phyloP scores from a whole-genome alignment of 176 grass and related monocot species.

The Eragrostis curvula region DNA sequence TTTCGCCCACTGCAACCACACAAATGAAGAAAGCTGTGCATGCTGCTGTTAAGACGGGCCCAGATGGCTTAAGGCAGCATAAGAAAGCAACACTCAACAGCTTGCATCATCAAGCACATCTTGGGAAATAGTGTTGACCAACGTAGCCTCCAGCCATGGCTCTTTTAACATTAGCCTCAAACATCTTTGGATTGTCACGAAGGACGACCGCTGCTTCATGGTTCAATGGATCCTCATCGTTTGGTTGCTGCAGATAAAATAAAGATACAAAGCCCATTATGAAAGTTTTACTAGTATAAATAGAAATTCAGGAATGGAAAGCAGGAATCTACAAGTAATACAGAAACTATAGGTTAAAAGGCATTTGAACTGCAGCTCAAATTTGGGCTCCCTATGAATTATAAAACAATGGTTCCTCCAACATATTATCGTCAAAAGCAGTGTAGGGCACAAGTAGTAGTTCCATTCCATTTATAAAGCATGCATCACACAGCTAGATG shows the following conservation, averaged over 20 bases:
- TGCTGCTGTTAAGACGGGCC: background rate
- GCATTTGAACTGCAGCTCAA: background rate
- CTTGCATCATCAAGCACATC: constrained; percentile 47
- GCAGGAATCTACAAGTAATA: constrained; percentile 19
- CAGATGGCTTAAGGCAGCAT: background rate
- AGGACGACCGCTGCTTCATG: constrained; percentile 73
- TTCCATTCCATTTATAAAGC: background rate
- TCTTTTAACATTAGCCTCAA: constrained; percentile 68
- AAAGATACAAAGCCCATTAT: constrained; percentile 9
- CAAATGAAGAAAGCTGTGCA: constrained; percentile 5
- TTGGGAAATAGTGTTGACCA: constrained; percentile 66
- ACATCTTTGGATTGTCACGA: constrained; percentile 76
- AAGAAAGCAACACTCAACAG: background rate
- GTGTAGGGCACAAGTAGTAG: background rate
- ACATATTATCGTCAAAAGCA: background rate
- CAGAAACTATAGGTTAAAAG: background rate
- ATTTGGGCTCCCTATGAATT: background rate
- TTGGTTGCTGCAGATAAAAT: constrained; percentile 64
- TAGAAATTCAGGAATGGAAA: background rate
- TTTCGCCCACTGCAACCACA: constrained; percentile 6
- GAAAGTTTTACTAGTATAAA: background rate
- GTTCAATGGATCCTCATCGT: constrained; percentile 82
- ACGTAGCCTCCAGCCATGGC: constrained; percentile 73
- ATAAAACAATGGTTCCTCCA: constrained; percentile 18
- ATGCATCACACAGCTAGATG: background rate